These are phyloP conservation scores for Termitomyces sp. DNA, from an alignment of 768 basidiomycete genomes.

Conservation along the genomic window DNA sequence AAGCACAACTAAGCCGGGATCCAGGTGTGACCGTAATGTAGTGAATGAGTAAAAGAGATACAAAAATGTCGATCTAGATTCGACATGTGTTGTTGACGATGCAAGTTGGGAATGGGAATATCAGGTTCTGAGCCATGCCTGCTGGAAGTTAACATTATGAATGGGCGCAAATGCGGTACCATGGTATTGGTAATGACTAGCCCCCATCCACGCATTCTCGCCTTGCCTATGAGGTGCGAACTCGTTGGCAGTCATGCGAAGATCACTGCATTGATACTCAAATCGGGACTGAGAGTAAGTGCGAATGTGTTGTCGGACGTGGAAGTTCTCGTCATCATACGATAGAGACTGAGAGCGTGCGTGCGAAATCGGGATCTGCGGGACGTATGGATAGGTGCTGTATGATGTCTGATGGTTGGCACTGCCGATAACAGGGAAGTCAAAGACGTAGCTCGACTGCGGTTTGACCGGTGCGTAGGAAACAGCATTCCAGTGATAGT, in stretches of 20 bases:
- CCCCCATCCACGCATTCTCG: slow-evolving; percentile 41
- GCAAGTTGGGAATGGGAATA: slow-evolving; percentile 10
- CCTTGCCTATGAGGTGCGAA: slow-evolving; percentile 31
- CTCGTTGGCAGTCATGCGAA: slow-evolving; percentile 41
- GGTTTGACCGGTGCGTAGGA: slow-evolving; percentile 34
- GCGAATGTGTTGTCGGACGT: slow-evolving; percentile 46
- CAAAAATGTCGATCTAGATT: slow-evolving; percentile 27
- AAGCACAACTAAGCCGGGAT: slow-evolving; percentile 23
- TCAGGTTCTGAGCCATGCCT: slow-evolving; percentile 50
- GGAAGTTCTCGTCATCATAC: slow-evolving; percentile 47
- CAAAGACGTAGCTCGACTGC: slow-evolving; percentile 35
- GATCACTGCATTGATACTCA: slow-evolving; percentile 48
- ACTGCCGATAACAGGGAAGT: slow-evolving; percentile 28
- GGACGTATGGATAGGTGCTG: slow-evolving; percentile 33
- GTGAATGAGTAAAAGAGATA: slow-evolving; percentile 20
- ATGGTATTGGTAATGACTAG: slow-evolving; percentile 36
- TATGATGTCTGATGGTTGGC: slow-evolving; percentile 29
- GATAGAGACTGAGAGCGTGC: slow-evolving; percentile 57
- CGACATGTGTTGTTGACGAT: slow-evolving; percentile 10
- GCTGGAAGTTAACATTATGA: slow-evolving; percentile 40
- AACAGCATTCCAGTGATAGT: slow-evolving; percentile 38
- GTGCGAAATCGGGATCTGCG: slow-evolving; percentile 36
- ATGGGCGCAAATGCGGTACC: slow-evolving; percentile 42
- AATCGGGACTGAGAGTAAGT: slow-evolving; percentile 60
- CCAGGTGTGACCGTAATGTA: slow-evolving; percentile 33